Conservation (phyloP, 345 rosid genomes). For the Bruguiera gymnorhiza region DNA sequence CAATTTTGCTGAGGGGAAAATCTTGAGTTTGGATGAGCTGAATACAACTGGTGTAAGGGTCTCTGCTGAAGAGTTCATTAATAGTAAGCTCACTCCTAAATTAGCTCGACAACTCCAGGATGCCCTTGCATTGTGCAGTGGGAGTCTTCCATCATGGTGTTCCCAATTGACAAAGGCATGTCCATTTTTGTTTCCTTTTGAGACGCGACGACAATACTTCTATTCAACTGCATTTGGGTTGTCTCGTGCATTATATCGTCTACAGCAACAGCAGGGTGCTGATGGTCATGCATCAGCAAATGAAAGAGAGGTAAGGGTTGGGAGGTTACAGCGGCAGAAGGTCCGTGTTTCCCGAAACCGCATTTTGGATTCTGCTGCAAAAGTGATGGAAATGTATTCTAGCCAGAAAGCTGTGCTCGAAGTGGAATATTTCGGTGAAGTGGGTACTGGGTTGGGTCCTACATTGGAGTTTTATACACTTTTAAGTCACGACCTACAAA, state of each 20-base stretch:
- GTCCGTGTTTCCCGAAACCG: constrained; percentile 97
- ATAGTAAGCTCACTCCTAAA: constrained; percentile 93
- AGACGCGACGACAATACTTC: constrained; percentile 91
- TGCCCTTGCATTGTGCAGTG: constrained; percentile 97
- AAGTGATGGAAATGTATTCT: constrained; percentile 99
- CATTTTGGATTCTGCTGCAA: constrained; percentile 96
- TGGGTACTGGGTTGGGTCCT: constrained; percentile 98
- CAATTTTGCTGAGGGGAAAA: constrained; percentile 66
- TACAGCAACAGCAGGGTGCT: constrained; percentile 99
- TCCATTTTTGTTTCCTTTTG: constrained; percentile 96
- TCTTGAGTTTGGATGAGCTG: constrained; percentile 47
- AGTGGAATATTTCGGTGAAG: constrained; percentile 99
- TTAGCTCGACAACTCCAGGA: constrained; percentile 98
- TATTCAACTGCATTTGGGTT: constrained; percentile 98
- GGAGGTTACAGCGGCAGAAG: constrained; percentile 94
- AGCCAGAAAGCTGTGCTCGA: constrained; percentile 98
- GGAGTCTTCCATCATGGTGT: constrained; percentile 99
- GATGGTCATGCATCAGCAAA: constrained; percentile 78
- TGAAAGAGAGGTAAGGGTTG: constrained; percentile 94
- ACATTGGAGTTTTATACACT: constrained; percentile 97
- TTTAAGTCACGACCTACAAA: constrained; percentile 90
- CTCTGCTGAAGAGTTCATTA: constrained; percentile 78
- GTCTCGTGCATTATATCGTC: constrained; percentile 92
- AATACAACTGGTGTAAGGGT: constrained; percentile 50
- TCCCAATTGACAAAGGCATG: constrained; percentile 94